Evolutionary conservation across 139 green algal genomes (phyloP).

Genomic region (Picochlorum sp.): DNA sequence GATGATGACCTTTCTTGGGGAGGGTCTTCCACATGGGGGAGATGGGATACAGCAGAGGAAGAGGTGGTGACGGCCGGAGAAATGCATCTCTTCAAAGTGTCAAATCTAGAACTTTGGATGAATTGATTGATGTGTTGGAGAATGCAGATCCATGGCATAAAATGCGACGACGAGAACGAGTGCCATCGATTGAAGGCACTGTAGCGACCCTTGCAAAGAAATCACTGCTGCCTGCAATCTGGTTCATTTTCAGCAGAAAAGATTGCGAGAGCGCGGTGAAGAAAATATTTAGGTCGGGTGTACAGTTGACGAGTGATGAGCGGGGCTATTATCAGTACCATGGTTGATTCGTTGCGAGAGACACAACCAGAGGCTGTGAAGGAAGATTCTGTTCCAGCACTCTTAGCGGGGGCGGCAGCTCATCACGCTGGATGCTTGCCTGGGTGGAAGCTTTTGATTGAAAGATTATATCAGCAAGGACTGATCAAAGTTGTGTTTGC

Average conservation of each 20-base stretch:
- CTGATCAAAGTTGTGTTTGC: conserved; percentile 85
- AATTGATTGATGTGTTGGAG: conserved; percentile 13
- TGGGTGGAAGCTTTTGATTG: conserved; percentile 85
- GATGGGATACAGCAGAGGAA: neutral
- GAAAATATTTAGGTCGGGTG: conserved; percentile 1
- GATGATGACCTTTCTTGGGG: conserved; percentile 4
- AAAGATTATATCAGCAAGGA: conserved; percentile 78
- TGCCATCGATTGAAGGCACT: conserved; percentile 21
- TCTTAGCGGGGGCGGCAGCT: conserved; percentile 63
- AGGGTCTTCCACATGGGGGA: conserved; percentile 1
- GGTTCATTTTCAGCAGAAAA: conserved; percentile 79
- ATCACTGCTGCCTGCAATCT: conserved; percentile 83
- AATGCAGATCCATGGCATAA: conserved; percentile 20
- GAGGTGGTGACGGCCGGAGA: neutral
- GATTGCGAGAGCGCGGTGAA: conserved; percentile 59
- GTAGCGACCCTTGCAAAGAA: conserved; percentile 28
- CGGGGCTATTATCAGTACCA: conserved; percentile 38
- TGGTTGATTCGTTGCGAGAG: conserved; percentile 43
- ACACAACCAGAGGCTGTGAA: conserved; percentile 71
- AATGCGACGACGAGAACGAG: conserved; percentile 16
- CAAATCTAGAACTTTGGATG: conserved; percentile 18
- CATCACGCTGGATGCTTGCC: conserved; percentile 92
- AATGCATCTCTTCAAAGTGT: neutral
- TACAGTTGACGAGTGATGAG: conserved; percentile 45
- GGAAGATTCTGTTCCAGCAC: conserved; percentile 41